Base-by-base conservation (phyloP, 345 rosid genomes). In the Populus nigra region DNA sequence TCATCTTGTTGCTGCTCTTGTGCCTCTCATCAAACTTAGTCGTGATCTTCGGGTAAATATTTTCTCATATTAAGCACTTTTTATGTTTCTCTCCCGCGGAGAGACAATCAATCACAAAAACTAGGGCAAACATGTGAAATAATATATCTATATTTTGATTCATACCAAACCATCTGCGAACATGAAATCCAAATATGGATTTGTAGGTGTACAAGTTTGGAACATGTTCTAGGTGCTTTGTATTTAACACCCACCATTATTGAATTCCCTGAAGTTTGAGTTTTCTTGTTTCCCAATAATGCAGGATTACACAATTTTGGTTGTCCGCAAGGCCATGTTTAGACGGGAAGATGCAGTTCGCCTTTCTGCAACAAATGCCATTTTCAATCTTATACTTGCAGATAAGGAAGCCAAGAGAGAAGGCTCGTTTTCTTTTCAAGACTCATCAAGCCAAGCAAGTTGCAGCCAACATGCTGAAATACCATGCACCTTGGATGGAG, bases 361-460 rank as follows among this genome's bases (percentile, higher is more conserved):
- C 74, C 75, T 88, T 78, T 91, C 97, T 22, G 96, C 97, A 71
- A 85, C 91, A 18, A 87, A 85, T 77, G 86, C 90, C 55, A 80
- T 89, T 74, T 73, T 83, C 72, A 87, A 88, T 81, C 91, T 91
- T 74, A 87, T 91, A 80, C 80, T 91, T 80, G 88, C 88, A 57
- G 97, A 93, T 79, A 90, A 90, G 81, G 87, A 89, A 76, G 80
- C 90, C 78, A 88, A 81, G 79, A 82, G 67, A 76, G 85, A 84
- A 76, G 78, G 85, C 77, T 80, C 74, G 45, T 80, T 90, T 83
- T 80, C 87, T 78, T 81, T 86, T 80, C 92, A 89, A 87, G 97
- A 93, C 80, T 89, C 98, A 38, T 88, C 92, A 80, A 93, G 98
- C 88, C 94, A 93, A 88, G 92, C 98, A 78, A 90, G 98, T 79